Conservation (phyloP, 345 rosid genomes). For the Theobroma cacao region DNA sequence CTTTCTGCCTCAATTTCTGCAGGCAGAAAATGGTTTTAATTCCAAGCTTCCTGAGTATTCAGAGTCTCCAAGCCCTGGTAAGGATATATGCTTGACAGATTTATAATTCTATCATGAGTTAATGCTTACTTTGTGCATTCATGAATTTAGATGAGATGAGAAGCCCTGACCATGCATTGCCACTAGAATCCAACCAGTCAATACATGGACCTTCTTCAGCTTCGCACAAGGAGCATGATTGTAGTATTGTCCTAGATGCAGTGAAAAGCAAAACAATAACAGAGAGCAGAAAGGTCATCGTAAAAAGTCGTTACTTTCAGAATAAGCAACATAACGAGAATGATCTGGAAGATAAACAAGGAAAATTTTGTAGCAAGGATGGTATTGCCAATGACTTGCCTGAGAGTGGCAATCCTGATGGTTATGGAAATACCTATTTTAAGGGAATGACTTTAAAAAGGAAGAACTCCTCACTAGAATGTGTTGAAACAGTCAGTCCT, state of each 20-base stretch:
- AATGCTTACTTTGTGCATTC: slow-evolving; percentile 6
- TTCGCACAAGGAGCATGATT: slow-evolving; percentile 28
- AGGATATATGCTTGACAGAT: slow-evolving; percentile 15
- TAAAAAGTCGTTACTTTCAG: slow-evolving; percentile 67
- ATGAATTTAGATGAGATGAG: slow-evolving; percentile 12
- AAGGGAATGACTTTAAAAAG: slow-evolving; percentile 48
- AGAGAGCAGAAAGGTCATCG: slow-evolving; percentile 45
- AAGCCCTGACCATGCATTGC: slow-evolving; percentile 20
- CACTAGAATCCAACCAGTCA: slow-evolving; percentile 24
- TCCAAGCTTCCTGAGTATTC: slow-evolving; percentile 20
- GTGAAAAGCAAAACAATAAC: slow-evolving; percentile 38
- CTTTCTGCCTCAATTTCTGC: slow-evolving; percentile 15
- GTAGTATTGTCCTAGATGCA: slow-evolving; percentile 23
- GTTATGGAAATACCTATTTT: slow-evolving; percentile 17
- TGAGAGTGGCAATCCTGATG: slow-evolving; percentile 26
- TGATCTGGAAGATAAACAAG: slow-evolving; percentile 34
- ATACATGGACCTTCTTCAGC: slow-evolving; percentile 28
- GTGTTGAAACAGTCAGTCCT: slow-evolving; percentile 43
- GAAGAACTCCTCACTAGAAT: slow-evolving; percentile 40
- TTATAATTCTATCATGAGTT: background rate
- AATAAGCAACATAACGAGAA: slow-evolving; percentile 42
- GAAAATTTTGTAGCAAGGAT: slow-evolving; percentile 24
- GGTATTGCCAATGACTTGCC: slow-evolving; percentile 23
- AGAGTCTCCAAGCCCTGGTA: slow-evolving; percentile 35
- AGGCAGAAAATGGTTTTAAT: slow-evolving; percentile 45